Percentiles rank a stretch among this genome's conserved stretches.
phyloP scores from a whole-genome alignment of 176 grass and related monocot species.

The Carex scoparia region DNA sequence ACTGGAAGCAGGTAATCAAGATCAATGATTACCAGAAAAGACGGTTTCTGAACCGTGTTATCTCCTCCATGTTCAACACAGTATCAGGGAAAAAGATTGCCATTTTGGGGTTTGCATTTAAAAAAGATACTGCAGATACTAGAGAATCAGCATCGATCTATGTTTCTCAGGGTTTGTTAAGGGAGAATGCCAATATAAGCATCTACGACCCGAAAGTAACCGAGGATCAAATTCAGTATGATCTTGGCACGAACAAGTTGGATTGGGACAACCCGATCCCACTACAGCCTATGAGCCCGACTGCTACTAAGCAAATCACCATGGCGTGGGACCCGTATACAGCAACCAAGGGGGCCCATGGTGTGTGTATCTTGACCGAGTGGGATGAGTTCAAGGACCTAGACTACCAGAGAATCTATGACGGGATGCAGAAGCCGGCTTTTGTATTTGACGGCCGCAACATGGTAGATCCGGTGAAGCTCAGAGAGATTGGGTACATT shows the following conservation, averaged over 20 bases:
- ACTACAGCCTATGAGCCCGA: constrained; percentile 67
- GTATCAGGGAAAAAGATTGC: constrained; percentile 81
- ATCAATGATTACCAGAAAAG: constrained; percentile 94
- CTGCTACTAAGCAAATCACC: constrained; percentile 56
- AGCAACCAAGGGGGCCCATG: constrained; percentile 66
- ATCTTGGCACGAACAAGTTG: constrained; percentile 75
- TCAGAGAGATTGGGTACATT: constrained; percentile 84
- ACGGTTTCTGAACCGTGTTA: constrained; percentile 71
- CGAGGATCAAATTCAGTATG: constrained; percentile 74
- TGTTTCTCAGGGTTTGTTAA: constrained; percentile 69
- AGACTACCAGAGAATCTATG: constrained; percentile 75
- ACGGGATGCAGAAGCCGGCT: constrained; percentile 84
- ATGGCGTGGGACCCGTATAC: constrained; percentile 69
- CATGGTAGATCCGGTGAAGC: constrained; percentile 51
- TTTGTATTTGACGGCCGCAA: constrained; percentile 81
- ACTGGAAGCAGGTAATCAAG: constrained; percentile 98
- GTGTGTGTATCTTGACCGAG: constrained; percentile 72
- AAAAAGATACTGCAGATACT: constrained; percentile 88
- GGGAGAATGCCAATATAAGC: constrained; percentile 68
- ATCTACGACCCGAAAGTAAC: constrained; percentile 84
- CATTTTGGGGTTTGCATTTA: constrained; percentile 79
- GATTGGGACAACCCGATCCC: constrained; percentile 86
- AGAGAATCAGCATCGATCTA: constrained; percentile 78
- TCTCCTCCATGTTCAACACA: constrained; percentile 89
- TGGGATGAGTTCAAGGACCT: constrained; percentile 81